Evolutionary conservation across 306 rosid species (phyloP).

Genomic region (Calophaca sinica): DNA sequence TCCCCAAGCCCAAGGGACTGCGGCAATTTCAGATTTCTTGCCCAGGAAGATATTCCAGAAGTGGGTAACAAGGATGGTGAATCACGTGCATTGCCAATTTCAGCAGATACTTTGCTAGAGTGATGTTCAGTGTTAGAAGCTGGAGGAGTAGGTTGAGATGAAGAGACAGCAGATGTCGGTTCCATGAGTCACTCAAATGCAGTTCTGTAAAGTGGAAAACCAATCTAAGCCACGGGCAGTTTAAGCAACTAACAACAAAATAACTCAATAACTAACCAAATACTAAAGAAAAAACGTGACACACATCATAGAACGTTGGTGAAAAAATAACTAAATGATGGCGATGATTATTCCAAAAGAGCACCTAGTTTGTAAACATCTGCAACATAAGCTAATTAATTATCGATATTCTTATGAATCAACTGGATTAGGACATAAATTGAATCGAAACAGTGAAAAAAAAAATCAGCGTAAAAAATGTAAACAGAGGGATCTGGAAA

Average conservation of each 20-base stretch:
- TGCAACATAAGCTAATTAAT: neutral
- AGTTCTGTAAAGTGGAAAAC: conserved; percentile 36
- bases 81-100: conserved; percentile 45
- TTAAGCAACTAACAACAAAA: conserved; percentile 13
- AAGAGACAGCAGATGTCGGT: conserved; percentile 43
- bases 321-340: conserved; percentile 10
- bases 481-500: conserved; percentile 47
- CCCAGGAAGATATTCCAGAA: conserved; percentile 65
- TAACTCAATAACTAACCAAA: neutral
- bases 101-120: conserved; percentile 48
- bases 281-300: neutral
- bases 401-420: too few species aligned
- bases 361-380: neutral
- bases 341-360: neutral
- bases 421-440: conserved; percentile 13
- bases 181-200: conserved; percentile 53
- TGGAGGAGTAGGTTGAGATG: conserved; percentile 41
- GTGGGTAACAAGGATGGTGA: conserved; percentile 42
- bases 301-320: conserved; percentile 6
- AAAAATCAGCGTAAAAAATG: neutral
- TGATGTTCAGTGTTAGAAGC: conserved; percentile 49
- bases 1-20: conserved; percentile 48
- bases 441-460: conserved; percentile 11
- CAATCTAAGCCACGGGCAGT: neutral
- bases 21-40: conserved; percentile 54